Base-by-base conservation (phyloP, 805 yeast genomes). In the Candida ficus region DNA sequence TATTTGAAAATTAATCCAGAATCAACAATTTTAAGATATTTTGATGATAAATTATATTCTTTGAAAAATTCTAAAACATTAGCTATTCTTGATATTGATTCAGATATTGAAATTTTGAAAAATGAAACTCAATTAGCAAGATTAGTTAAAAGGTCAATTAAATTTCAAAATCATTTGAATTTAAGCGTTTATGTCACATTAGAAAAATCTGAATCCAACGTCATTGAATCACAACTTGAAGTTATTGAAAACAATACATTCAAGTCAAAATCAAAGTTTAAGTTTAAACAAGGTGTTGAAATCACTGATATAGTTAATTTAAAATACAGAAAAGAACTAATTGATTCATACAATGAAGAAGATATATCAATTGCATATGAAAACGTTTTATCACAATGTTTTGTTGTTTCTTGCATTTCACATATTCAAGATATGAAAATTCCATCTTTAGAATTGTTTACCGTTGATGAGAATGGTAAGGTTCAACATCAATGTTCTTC, bases 381-480 rank as follows among this genome's bases (percentile, higher is more conserved):
- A 33, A 49, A 60, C 23, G 52, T 62, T 4, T 49, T 64, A n/a
- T 51, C 57, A 7, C 64, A 60, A 39, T 64, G 70, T 41, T 62
- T 65, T 46, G 43, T 62, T 4, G 60, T 64, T 1, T 57, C 69
- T 7, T 58, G 67, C 37, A 46, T 56, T 25, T 57, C 56, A 37
- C 64, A 63, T 36, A 50, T 59, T 7, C 64, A 64, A 36, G 63
- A 60, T 16, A 57, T 57, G 2, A 36, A 35, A 5, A 38, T 49
- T 6, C 48, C 61, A 7, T 61, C 67, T 22, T 34, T 66, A 11
- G 43, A 61, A 46, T 42, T 66, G 7, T 62, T 64, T 35, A 52
- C 66, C 1, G 43, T 66, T 17, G 70, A 66, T 53, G 66, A 64
- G 25, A 43, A 42, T 16, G 69, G 67, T 3, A 35, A 42, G 8